These are phyloP conservation scores for Ceratobasidium sp. DNA, from an alignment of 1,284 basidiomycete genomes.

Conservation along the genomic window DNA sequence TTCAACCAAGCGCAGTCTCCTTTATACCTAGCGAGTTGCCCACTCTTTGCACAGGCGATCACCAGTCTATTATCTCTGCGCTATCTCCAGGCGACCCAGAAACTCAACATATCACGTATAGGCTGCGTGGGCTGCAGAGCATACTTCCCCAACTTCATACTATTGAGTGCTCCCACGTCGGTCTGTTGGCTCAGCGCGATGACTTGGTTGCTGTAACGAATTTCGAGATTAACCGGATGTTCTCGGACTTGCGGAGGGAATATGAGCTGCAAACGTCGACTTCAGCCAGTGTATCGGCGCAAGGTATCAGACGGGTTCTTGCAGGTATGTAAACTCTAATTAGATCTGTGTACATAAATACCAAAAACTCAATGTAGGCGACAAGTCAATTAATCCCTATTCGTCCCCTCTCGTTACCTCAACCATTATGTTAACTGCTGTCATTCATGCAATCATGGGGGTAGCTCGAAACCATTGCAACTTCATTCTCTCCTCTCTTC, in stretches of 20 bases:
- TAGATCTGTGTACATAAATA: not conserved
- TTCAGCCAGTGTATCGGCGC: not conserved
- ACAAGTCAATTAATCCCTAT: not conserved
- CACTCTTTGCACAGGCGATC: not conserved
- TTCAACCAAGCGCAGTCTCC: not conserved
- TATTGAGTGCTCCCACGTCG: not conserved
- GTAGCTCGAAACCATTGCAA: not conserved
- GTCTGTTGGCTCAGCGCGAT: conserved; percentile 1
- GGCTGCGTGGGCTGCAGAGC: not conserved
- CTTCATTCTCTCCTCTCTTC: not conserved
- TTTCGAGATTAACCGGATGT: not conserved
- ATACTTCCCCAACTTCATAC: not conserved
- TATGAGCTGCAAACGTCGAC: not conserved
- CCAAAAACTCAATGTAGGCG: not conserved
- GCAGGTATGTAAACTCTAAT: not conserved
- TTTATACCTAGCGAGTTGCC: not conserved
- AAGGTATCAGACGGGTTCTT: not conserved
- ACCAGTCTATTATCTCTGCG: not conserved
- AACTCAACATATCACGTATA: not conserved
- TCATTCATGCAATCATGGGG: too few relatives aligned
- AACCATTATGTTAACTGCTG: not conserved
- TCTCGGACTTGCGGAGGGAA: not conserved
- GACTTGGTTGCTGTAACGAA: not conserved
- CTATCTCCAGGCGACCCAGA: conserved; percentile 6
- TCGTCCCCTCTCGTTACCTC: not conserved